Base-by-base conservation (phyloP, 2,329 filamentous ascomycete genomes). In the Pseudonectria foliicola region DNA sequence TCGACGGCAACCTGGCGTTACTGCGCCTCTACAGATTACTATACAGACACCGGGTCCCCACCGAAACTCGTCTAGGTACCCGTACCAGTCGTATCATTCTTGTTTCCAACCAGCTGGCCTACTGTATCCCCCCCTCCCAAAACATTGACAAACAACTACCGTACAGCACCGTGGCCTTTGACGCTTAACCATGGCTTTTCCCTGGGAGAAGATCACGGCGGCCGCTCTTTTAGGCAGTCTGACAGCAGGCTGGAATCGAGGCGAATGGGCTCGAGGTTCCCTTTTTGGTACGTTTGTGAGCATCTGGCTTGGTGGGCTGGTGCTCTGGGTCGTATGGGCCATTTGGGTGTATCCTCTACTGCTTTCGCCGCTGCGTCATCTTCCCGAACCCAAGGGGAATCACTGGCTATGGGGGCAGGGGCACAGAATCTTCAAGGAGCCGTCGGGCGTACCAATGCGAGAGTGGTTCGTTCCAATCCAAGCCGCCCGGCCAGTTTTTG, bases 351-450 rank as follows among this genome's bases (percentile, higher is more conserved):
- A 68, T 45, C 71, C 71, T 12, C 62, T 64, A 18, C 52, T 63
- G 44, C 60, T 73, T 44, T 76, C 72, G 13, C 68, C 70, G 3
- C 54, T 75, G 37, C 59, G 66, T 12, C 56, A 61, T 32, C 53
- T 76, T 6, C 72, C 72, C 3, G 61, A 63, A 27, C 68, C 69
- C 0, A 42, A 48, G 2, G 59, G 55, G 13, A 60, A 57, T 28
- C 64, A 66, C 26, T 73, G 61, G 55, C 56, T 68, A 18, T 59
- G 66, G 38, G 73, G 73, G n/a, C 70, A 76, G 29, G 67, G 59
- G 16, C 37, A 43, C 16, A 56, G 46, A 34, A 69, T 76, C 15
- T 25, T 49, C 11, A 43, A 41, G 0, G 45, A 64, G 28, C 55
- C 65, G 4, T 66, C 61, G 0, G 71, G 68, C 3, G 50, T 55